Base-by-base conservation (phyloP, 1,139 yeast species). In the Blastobotrys illinoisensis region DNA sequence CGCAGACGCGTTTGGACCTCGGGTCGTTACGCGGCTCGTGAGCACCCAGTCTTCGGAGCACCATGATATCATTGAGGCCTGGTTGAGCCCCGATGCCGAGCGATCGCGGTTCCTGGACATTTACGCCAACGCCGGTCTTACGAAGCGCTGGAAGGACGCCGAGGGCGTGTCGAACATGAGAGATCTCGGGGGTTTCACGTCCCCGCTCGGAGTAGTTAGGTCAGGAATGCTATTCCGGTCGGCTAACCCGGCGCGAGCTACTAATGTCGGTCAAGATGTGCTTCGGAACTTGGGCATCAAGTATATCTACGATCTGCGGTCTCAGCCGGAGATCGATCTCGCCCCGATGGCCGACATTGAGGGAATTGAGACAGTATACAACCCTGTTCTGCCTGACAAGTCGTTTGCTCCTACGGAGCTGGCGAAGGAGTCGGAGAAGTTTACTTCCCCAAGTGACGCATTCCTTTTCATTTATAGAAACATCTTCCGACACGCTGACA, bases 181-280 rank as follows among this genome's bases (percentile, higher is more conserved):
- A 61, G 96, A 88, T 64, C 67, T 84, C 54, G 97, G 96, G 1
- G 96, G 96, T 4, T 88, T 86, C 81, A 72, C 71, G 56, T 71
- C 81, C 5, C 49, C 55, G 24, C 58, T 56, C n/a, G 55, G 52
- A 2, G 47, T 58, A n/a, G 84, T 88, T 2, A 79, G 78, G 56
- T 78, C 85, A 1, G 81, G 82, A 7, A 56, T 78, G 5, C 66
- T 85, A 18, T 89, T 72, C 67, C 78, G 96, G 57, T 78, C 85
- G 61, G 95, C 93, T 0, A 78, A 79, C 56, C 75, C 85, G 44
- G 74, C 80, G 1, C 68, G 70, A 0, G 74, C 84, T 26, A 80
- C 66, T 2, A 71, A 63, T 0, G 47, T 52, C 0, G 91, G 90
- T 0, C 65, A 72, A 32, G 52, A 62, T 7, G 69, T 74, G 2